Evolutionary conservation across 805 yeast genomes (phyloP).

Genomic region (Yarrowia porcina): DNA sequence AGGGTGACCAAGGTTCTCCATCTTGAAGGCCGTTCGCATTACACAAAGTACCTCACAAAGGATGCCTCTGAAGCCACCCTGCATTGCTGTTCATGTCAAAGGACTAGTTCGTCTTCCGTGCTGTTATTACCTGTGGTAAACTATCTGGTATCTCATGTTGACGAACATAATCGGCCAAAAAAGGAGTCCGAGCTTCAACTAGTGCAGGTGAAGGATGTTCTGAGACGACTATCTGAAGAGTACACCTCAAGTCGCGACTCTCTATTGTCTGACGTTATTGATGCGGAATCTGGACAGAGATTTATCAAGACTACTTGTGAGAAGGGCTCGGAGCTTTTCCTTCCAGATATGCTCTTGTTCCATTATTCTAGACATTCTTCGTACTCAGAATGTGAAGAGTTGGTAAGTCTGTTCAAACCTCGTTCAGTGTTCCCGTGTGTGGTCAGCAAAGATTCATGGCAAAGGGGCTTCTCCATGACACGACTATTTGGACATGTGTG

Average conservation of each 20-base stretch:
- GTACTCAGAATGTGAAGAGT: background rate
- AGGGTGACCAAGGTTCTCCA: background rate
- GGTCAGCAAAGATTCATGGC: slow-evolving; percentile 7
- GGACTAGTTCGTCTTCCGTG: background rate
- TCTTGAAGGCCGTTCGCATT: slow-evolving; percentile 2
- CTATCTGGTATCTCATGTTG: background rate
- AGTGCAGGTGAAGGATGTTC: background rate
- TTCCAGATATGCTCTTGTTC: slow-evolving; percentile 14
- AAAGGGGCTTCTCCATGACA: slow-evolving; percentile 6
- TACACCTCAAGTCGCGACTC: background rate
- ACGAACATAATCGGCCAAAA: slow-evolving; percentile 14
- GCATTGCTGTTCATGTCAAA: slow-evolving; percentile 8
- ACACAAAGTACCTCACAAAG: background rate
- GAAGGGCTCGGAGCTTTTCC: background rate
- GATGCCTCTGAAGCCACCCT: slow-evolving; percentile 1
- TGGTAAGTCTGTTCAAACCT: background rate
- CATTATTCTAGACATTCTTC: slow-evolving; percentile 23
- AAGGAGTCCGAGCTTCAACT: background rate
- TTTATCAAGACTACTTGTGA: background rate
- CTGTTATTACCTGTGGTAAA: background rate
- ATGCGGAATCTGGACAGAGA: background rate
- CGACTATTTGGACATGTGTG: slow-evolving; percentile 5
- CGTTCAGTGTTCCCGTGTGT: slow-evolving; percentile 18
- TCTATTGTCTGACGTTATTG: background rate
- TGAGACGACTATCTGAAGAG: background rate